Base-by-base conservation (phyloP, 2,329 filamentous ascomycete species). In the Trichoderma semiorbis region DNA sequence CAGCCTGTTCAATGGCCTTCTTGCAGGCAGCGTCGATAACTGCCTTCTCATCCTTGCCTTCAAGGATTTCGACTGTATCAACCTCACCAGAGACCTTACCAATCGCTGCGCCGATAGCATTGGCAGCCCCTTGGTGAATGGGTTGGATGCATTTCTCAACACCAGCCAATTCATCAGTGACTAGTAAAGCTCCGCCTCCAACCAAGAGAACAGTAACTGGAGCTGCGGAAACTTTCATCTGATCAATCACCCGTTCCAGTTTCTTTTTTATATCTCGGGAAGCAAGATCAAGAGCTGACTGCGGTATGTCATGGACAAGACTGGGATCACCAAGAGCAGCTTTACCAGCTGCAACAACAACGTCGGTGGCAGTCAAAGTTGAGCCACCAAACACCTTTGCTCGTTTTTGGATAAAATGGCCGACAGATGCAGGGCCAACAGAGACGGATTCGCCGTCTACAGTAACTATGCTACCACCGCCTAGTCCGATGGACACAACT, bases 71-170 rank as follows among this genome's bases (percentile, higher is more conserved):
- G 16, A 88, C 84, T 1, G 84, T 79, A 70, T 89, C 87, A 2
- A 89, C 79, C 10, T 84, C 83, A 0, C 86, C 87, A 4, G 84
- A 84, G 0, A 88, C 84, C 68, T 86, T 86, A 3, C 86, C 86
- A 47, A 88, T 88, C 0, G 88, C 88, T 0, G 88, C 88, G 7
- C 88, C 88, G 3, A 90, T 85, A 0, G 88, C 88, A 77, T 90
- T 90, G 5, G 88, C 88, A 0, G 86, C 87, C 70, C 86, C 86
- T 36, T 87, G 82, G 62, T 85, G 85, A 3, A 84, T 82, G 0
- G 88, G 88, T 5, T 83, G 80, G 8, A 87, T 85, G 69, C 85
- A 84, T 73, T 85, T 80, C 7, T 83, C 81, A 0, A 88, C 87
- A 0, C 86, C 87, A 0, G 81, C 79, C 7, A 90, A 80, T 0